A percentile compares a stretch with the other conserved stretches of the same genome.
These are phyloP conservation scores for Saprolegnia diclina DNA, from an alignment of 352 stramenopile genomes.

Conservation along the genomic window DNA sequence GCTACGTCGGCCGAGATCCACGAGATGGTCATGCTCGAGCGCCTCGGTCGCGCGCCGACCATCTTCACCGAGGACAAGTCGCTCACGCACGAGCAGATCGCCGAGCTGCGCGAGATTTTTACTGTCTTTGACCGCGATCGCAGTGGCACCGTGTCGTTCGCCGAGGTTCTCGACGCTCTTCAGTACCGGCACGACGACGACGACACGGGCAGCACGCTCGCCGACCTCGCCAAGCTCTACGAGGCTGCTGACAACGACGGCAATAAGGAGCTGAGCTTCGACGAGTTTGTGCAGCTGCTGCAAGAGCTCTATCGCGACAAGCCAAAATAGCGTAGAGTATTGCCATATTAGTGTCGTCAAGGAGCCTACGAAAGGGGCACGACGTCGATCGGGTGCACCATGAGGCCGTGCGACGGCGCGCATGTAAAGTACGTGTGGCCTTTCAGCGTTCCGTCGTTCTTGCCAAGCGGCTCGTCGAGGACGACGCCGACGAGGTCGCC, in stretches of 20 bases:
- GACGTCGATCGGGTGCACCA: slow-evolving; percentile 39
- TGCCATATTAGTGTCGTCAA: neutral
- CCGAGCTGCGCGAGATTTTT: slow-evolving; percentile 57
- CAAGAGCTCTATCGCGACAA: slow-evolving; percentile 36
- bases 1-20: slow-evolving; percentile 50
- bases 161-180: slow-evolving; percentile 69
- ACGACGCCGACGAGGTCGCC: slow-evolving; percentile 60
- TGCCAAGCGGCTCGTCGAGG: slow-evolving; percentile 50
- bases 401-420: slow-evolving; percentile 47
- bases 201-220: slow-evolving; percentile 40
- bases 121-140: slow-evolving; percentile 63
- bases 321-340: too few relatives aligned
- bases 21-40: slow-evolving; percentile 64
- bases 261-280: slow-evolving; percentile 52
- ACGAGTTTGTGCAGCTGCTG: slow-evolving; percentile 66
- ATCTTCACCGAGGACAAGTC: slow-evolving; percentile 35
- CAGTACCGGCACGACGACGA: slow-evolving; percentile 61
- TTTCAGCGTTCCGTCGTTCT: slow-evolving; percentile 70
- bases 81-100: slow-evolving; percentile 33
- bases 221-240: slow-evolving; percentile 54
- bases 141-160: slow-evolving; percentile 54
- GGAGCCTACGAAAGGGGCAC: neutral
- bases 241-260: slow-evolving; percentile 45
- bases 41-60: slow-evolving; percentile 48
- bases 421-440: slow-evolving; percentile 62